Conservation (phyloP, 805 yeast species). For the Tetrapisispora phaffii region DNA sequence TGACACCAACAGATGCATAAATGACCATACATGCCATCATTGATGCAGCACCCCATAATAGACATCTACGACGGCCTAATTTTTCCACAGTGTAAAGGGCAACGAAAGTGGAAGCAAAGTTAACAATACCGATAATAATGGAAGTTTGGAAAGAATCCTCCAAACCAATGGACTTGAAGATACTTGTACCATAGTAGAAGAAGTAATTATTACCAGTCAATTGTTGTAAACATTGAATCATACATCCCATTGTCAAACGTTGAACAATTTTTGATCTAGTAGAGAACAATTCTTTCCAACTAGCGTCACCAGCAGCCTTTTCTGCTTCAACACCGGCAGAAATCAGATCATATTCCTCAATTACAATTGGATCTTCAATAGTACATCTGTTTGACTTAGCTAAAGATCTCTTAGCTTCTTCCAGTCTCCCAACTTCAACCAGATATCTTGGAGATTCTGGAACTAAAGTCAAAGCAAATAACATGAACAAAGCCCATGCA, state of each 20-base stretch:
- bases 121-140: conserved; percentile 49
- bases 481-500: conserved; percentile 36
- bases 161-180: conserved; percentile 54
- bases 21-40: conserved; percentile 38
- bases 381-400: conserved; percentile 49
- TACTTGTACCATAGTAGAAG: conserved; percentile 58
- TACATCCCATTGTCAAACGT: conserved; percentile 41
- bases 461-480: conserved; percentile 38
- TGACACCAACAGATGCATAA: conserved; percentile 56
- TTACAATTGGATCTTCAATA: conserved; percentile 44
- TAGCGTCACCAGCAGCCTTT: conserved; percentile 50
- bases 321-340: conserved; percentile 54
- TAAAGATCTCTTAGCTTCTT: conserved; percentile 52
- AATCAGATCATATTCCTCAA: conserved; percentile 47
- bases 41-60: conserved; percentile 41
- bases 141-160: conserved; percentile 50
- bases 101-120: conserved; percentile 48
- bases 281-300: conserved; percentile 56
- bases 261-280: conserved; percentile 53
- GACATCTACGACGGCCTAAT: conserved; percentile 42
- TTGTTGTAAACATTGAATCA: conserved; percentile 56
- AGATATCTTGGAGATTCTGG: conserved; percentile 71
- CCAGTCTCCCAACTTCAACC: conserved; percentile 44
- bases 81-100: conserved; percentile 44
- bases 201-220: conserved; percentile 58